Evolutionary conservation across 139 green algal genomes (phyloP).

Genomic region (Parachlorella kessleri): DNA sequence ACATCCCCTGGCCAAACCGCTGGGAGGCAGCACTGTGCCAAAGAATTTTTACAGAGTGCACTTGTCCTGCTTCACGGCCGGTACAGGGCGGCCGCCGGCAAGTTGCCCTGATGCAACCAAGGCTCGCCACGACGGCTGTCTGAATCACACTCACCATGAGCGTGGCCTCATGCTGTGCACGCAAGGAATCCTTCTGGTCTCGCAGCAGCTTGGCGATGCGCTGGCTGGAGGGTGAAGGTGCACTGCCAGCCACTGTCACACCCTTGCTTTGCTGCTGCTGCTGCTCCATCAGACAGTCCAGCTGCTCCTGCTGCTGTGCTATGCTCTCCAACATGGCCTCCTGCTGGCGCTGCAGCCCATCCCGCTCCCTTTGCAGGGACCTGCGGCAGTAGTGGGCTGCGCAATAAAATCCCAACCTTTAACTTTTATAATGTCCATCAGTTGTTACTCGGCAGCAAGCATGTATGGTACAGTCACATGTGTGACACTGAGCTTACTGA

Average conservation of each 20-base stretch:
- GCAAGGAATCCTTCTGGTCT: conserved; percentile 15
- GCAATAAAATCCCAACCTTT: no score
- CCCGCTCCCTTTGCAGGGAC: neutral
- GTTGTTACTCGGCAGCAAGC: no score
- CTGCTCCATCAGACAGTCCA: neutral
- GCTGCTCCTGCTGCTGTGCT: neutral
- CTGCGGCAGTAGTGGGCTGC: no score
- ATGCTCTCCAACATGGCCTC: neutral
- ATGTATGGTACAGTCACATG: no score
- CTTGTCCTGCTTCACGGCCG: no score
- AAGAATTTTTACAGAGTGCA: neutral
- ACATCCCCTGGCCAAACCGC: no score
- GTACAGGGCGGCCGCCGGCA: no score
- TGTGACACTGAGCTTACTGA: no score
- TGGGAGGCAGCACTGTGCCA: neutral
- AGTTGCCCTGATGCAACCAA: neutral
- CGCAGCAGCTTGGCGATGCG: neutral
- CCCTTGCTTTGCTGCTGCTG: neutral
- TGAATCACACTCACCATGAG: neutral
- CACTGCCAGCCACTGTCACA: no score
- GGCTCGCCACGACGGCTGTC: no score
- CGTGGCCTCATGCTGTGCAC: conserved; percentile 15
- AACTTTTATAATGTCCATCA: no score
- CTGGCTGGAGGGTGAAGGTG: no score
- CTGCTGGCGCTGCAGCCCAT: neutral